Base-by-base conservation (phyloP, 257 asterid genomes). In the Capsicum baccatum region DNA sequence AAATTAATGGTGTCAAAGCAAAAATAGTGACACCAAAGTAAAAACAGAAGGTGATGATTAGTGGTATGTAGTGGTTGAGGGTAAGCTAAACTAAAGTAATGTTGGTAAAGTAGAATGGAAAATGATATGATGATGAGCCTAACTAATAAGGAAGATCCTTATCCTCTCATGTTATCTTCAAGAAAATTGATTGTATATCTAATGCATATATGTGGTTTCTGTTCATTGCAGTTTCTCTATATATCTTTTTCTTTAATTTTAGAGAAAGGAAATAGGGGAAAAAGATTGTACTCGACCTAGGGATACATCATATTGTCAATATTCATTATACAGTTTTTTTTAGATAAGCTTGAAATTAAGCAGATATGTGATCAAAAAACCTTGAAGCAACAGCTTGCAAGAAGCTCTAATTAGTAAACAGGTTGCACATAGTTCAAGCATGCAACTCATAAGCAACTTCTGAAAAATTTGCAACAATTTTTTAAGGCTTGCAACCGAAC, bases 191-290 rank as follows among this genome's bases (percentile, higher is more conserved):
- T 74, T 74, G 44, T 50, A 5, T 47, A 44, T 19, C 26, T 47
- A 73, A 42, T 74, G 81, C 81, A 26, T 48, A 52, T 13, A 4
- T 78, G 81, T 78, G 81, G 64, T 9, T 78, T 78, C 47, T 76
- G 5, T 76, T 76, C 14, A 52, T n/a, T 52, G 21, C 5, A 13
- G 21, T 0, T 7, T 76, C 8, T 76, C 11, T 76, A 37, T 13
- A 1, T 6, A 10, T 26, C 44, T 15, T 68, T 69, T 16, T 39
- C 3, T 6, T 39, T 69, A 10, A 17, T 6, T 73, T 26, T 39
- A 37, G 14, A 52, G 62, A 76, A 14, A 13, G 47, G 37, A 76
- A 13, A 33, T 63, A 21, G 42, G 11, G 12, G 26, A 63, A 63
- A 10, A 13, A 13, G 47, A 21, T 6, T 74, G 47, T 74, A 50